Evolutionary conservation across 768 basidiomycete genomes (phyloP).

Genomic region (Mycena crocata): DNA sequence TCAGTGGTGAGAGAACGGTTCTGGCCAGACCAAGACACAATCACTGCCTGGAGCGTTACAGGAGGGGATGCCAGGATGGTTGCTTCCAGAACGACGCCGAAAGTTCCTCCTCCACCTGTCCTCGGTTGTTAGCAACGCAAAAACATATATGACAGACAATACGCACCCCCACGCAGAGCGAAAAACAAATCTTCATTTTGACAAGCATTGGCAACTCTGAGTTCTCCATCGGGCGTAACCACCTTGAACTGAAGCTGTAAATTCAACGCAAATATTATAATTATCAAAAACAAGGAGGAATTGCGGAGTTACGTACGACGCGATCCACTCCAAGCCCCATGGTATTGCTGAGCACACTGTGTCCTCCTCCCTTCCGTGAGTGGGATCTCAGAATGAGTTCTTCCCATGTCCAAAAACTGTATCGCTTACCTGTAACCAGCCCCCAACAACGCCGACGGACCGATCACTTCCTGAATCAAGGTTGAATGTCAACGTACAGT

Average conservation of each 20-base stretch:
- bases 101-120: constrained; percentile 57
- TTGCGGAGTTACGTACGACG: constrained; percentile 45
- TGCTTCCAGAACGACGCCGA: constrained; percentile 52
- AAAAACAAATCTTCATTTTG: constrained; percentile 66
- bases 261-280: not conserved
- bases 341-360: constrained; percentile 55
- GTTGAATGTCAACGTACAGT: not conserved
- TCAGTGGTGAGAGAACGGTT: constrained; percentile 43
- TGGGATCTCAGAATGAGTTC: constrained; percentile 14
- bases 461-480: constrained; percentile 46
- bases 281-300: not conserved
- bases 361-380: constrained; percentile 53
- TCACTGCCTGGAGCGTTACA: constrained; percentile 51
- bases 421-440: constrained; percentile 13
- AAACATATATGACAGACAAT: not conserved
- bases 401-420: constrained; percentile 39
- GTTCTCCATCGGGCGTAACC: constrained; percentile 63
- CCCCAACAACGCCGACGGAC: constrained; percentile 46
- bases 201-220: constrained; percentile 58
- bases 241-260: constrained; percentile 60
- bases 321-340: constrained; percentile 61
- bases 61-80: constrained; percentile 52
- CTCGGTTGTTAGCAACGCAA: not conserved
- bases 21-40: constrained; percentile 42
- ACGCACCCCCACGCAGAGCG: constrained; percentile 58